Base-by-base conservation (phyloP, 768 basidiomycete genomes). In the Brasilioporus rufonigricans region DNA sequence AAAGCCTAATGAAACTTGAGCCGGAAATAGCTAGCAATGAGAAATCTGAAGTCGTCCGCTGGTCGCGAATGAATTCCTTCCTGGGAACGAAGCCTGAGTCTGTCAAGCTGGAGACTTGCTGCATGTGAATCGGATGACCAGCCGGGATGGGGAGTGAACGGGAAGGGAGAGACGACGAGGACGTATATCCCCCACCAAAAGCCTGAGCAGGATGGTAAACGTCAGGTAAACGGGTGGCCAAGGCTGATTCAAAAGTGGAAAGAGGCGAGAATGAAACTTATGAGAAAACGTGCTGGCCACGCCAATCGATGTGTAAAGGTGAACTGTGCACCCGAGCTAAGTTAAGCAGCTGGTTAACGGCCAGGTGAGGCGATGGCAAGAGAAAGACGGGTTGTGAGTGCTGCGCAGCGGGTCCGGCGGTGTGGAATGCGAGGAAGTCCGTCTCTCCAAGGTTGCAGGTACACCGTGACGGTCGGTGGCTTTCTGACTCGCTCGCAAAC, bases 1-100 rank as follows among this genome's bases (percentile, higher is more conserved):
- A 89, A 52, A 90, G 79, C 53, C 88, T 76, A 60, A 91, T 76
- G 62, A 79, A 76, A 60, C 80, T 83, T 23, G 84, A 71, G 56
- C 83, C 77, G 13, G 87, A 80, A 56, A 91, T 73, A n/a, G 89
- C 80, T 44, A 91, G 76, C 53, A 91, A 77, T 29, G 85, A 79
- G 68, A 91, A 91, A 19, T 82, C 73, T 62, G 82, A 87, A 16
- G 78, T 75, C 9, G 66, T 62, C 51, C 74, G 76, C 49, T 77
- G 78, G 63, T 87, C 81, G 33, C 78, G 81, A 55, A 86, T 72
- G 68, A 91, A 91, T 71, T 91, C 89, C 65, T 81, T 85, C 63
- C 89, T 73, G 21, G 89, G 89, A 33, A 77, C 76, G 59, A 90
- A 86, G 50, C 76, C 74, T 59, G 77, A 68, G 48, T 81, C 79